These are phyloP conservation scores for Coleophoma crateriformis DNA, from an alignment of 2,329 filamentous ascomycete species.

Conservation along the genomic window DNA sequence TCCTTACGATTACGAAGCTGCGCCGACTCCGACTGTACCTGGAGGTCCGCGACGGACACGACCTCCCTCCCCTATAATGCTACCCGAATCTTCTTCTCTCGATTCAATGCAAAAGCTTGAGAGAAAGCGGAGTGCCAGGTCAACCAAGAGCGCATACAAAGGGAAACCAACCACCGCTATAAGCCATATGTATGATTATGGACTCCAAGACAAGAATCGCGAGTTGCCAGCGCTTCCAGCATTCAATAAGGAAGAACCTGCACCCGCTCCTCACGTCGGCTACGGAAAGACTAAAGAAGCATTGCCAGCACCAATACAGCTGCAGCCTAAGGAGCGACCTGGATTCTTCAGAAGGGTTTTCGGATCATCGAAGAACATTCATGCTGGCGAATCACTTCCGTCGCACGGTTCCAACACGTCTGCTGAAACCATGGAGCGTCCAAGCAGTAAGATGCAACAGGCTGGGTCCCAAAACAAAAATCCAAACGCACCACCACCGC, in stretches of 20 bases:
- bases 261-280: slow-evolving; percentile 46
- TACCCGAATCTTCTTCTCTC: slow-evolving; percentile 13
- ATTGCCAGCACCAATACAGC: slow-evolving; percentile 30
- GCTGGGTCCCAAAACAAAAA: slow-evolving; percentile 42
- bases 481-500: slow-evolving; percentile 15
- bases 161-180: slow-evolving; percentile 27
- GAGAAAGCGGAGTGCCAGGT: slow-evolving; percentile 53
- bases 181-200: slow-evolving; percentile 27
- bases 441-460: slow-evolving; percentile 34
- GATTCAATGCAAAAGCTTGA: slow-evolving; percentile 34
- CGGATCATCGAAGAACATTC: slow-evolving; percentile 54
- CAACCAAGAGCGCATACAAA: slow-evolving; percentile 35
- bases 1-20: slow-evolving; percentile 64
- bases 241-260: slow-evolving; percentile 39
- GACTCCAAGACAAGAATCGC: slow-evolving; percentile 21
- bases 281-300: slow-evolving; percentile 39
- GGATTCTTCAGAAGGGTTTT: slow-evolving; percentile 96
- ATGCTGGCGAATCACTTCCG: slow-evolving; percentile 23
- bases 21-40: slow-evolving; percentile 79
- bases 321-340: slow-evolving; percentile 59
- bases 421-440: slow-evolving; percentile 30
- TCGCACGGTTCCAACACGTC: slow-evolving; percentile 29
- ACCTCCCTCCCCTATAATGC: slow-evolving; percentile 30
- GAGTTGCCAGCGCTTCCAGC: slow-evolving; percentile 26
- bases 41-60: slow-evolving; percentile 63